A percentile compares a stretch with the other conserved stretches of the same genome.
These are phyloP conservation scores for Albophoma yamanashiensis DNA, from an alignment of 2,329 filamentous ascomycete species.

Conservation along the genomic window DNA sequence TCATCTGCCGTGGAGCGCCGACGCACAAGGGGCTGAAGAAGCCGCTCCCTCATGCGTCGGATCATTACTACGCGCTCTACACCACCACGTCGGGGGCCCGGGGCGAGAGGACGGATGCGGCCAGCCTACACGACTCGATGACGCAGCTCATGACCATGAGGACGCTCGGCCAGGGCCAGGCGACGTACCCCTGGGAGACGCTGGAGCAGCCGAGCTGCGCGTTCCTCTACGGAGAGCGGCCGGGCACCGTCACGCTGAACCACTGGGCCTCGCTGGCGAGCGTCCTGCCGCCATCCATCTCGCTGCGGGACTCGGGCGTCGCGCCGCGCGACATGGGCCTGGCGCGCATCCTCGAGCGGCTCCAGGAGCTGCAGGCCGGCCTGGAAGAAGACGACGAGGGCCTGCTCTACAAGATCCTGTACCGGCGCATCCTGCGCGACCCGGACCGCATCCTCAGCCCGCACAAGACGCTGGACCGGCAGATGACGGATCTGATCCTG, in stretches of 20 bases:
- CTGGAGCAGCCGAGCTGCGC: constrained; percentile 65
- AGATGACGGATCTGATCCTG: constrained; percentile 62
- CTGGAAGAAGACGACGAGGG: constrained; percentile 47
- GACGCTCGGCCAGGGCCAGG: constrained; percentile 29
- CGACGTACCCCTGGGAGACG: constrained; percentile 53
- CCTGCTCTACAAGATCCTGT: constrained; percentile 53
- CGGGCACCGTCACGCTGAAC: constrained; percentile 63
- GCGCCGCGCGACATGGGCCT: constrained; percentile 52
- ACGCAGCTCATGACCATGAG: constrained; percentile 47
- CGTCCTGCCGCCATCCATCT: constrained; percentile 41
- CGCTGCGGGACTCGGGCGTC: constrained; percentile 46
- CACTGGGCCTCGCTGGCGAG: constrained; percentile 55
- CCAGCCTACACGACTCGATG: constrained; percentile 43
- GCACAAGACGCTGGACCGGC: constrained; percentile 54
- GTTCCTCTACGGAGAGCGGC: constrained; percentile 53
- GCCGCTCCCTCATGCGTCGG: constrained; percentile 41
- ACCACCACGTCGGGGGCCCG: constrained; percentile 35
- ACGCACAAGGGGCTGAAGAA: constrained; percentile 43
- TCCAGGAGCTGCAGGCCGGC: constrained; percentile 45
- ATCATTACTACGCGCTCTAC: constrained; percentile 46
- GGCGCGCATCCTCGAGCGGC: constrained; percentile 43
- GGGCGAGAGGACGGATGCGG: constrained; percentile 32
- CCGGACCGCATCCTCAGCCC: constrained; percentile 51
- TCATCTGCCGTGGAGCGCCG: constrained; percentile 48
- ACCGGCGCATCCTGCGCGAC: constrained; percentile 56